These are phyloP conservation scores for Wallacemonas collosoma DNA, from an alignment of 208 protist species.

Conservation along the genomic window DNA sequence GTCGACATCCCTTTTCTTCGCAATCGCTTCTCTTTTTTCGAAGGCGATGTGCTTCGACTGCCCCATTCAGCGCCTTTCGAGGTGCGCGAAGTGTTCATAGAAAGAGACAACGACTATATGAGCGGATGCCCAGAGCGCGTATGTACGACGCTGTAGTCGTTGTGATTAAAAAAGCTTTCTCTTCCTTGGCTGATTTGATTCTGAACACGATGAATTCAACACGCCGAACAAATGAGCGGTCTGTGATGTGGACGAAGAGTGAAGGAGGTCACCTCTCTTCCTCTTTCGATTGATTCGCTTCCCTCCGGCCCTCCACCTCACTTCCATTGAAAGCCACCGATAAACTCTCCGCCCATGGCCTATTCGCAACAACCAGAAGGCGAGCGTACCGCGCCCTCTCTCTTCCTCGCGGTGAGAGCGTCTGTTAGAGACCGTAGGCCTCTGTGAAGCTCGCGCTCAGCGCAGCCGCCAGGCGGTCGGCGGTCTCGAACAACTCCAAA, in stretches of 20 bases:
- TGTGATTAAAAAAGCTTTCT: neutral
- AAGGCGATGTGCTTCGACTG: too few species aligned
- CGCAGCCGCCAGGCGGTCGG: constrained; percentile 41
- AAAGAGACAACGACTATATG: too few species aligned
- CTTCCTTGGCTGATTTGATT: neutral
- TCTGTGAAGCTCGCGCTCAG: constrained; percentile 59
- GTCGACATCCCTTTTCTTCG: too few species aligned
- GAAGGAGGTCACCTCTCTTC: neutral
- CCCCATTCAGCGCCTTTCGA: too few species aligned
- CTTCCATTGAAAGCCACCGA: too few species aligned
- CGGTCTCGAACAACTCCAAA: constrained; percentile 64
- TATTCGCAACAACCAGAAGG: neutral
- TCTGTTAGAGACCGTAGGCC: constrained; percentile 51
- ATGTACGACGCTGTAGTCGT: neutral
- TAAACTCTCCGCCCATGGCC: neutral
- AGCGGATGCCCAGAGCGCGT: too few species aligned
- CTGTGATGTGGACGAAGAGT: neutral
- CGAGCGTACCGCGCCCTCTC: neutral
- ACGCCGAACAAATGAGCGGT: neutral
- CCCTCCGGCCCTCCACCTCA: too few species aligned
- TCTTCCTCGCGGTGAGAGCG: neutral
- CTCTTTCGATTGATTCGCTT: too few species aligned
- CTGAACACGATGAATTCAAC: neutral
- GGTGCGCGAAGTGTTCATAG: too few species aligned
- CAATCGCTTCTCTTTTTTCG: too few species aligned